Evolutionary conservation across 352 stramenopile genomes (phyloP).

Genomic region (Phytophthora agathidicida): DNA sequence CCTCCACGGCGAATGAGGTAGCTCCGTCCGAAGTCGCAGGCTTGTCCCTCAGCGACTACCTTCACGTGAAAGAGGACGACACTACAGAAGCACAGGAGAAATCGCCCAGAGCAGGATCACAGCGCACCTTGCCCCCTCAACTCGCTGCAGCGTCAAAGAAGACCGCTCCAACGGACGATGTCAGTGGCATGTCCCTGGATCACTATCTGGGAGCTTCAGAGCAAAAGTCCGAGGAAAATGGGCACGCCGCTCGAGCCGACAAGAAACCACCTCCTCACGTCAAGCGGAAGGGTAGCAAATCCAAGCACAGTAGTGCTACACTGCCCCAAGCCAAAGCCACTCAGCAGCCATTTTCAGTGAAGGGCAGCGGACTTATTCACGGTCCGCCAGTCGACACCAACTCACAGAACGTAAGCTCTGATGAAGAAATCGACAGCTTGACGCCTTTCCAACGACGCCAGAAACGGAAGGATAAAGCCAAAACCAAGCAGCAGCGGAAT

Average conservation of each 20-base stretch:
- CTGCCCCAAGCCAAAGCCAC: slow-evolving; percentile 19
- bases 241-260: slow-evolving; percentile 14
- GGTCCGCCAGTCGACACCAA: slow-evolving; percentile 2
- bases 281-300: slow-evolving; percentile 45
- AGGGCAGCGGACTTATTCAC: slow-evolving; percentile 27
- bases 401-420: slow-evolving; percentile 24
- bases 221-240: slow-evolving; percentile 5
- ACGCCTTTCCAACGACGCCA: slow-evolving; percentile 58
- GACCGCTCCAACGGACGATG: slow-evolving; percentile 19
- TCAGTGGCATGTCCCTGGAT: slow-evolving; percentile 70
- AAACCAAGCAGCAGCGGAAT: slow-evolving; percentile 51
- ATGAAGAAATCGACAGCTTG: slow-evolving; percentile 25
- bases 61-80: slow-evolving; percentile 47
- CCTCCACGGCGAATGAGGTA: slow-evolving; percentile 13
- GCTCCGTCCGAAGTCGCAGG: slow-evolving; percentile 34
- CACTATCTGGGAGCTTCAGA: slow-evolving; percentile 57
- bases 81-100: slow-evolving; percentile 23
- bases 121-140: slow-evolving; percentile 12
- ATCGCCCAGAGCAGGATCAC: slow-evolving; percentile 11
- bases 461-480: slow-evolving; percentile 53
- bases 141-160: slow-evolving; percentile 25
- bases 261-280: slow-evolving; percentile 32
- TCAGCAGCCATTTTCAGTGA: slow-evolving; percentile 29
- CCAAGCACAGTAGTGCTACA: slow-evolving; percentile 10
- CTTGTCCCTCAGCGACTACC: slow-evolving; percentile 65